Conservation (phyloP, 257 asterid genomes). For the Asclepias syriaca region DNA sequence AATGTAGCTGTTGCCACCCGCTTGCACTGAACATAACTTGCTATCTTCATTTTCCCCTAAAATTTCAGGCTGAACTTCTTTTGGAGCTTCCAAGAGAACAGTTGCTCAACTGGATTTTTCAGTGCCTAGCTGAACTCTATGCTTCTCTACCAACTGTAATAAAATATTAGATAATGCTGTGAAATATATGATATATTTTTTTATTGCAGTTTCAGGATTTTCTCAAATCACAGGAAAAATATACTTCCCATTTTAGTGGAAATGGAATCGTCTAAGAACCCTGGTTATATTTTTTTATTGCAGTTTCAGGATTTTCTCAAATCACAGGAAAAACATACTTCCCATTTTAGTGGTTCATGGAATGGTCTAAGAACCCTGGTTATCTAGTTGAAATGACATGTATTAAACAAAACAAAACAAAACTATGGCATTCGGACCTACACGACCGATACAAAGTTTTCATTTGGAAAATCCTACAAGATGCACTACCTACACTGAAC, state of each 20-base stretch:
- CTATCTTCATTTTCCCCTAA: neutral
- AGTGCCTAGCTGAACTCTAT: conserved; percentile 83
- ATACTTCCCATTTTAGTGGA: neutral
- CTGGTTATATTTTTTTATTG: too few species aligned
- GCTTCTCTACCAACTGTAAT: conserved; percentile 75
- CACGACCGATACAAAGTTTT: too few species aligned
- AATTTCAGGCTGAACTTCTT: conserved; percentile 75
- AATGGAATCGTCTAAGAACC: too few species aligned
- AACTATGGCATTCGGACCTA: too few species aligned
- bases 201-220: neutral
- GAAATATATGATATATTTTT: conserved; percentile 2
- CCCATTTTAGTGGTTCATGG: too few species aligned
- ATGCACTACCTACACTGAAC: too few species aligned
- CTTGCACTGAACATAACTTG: neutral
- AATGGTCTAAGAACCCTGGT: too few species aligned
- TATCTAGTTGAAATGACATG: neutral
- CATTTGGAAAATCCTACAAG: too few species aligned
- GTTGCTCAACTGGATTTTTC: conserved; percentile 93
- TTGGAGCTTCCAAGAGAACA: conserved; percentile 95
- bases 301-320: too few species aligned
- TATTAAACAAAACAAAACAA: too few species aligned
- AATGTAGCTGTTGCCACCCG: neutral
- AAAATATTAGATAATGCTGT: conserved; percentile 48
- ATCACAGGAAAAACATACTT: too few species aligned
- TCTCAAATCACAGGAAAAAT: neutral